Evolutionary conservation across 164 flowering plant species (phyloP).

Genomic region (Pachysandra terminalis): DNA sequence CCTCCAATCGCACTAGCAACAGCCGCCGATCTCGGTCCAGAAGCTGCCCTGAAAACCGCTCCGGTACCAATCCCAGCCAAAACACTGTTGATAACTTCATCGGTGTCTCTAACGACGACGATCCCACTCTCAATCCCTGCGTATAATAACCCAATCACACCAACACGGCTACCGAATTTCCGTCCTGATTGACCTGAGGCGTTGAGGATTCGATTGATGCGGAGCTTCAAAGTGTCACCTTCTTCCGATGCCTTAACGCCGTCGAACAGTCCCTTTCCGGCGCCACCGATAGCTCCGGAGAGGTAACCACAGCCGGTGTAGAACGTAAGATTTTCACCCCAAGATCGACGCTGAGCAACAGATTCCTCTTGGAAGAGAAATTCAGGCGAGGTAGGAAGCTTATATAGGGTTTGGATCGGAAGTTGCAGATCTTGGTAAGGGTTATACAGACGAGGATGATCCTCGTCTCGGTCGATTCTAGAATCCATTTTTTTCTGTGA

Average conservation of each 20-base stretch:
- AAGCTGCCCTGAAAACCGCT: slow-evolving; percentile 52
- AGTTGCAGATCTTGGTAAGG: slow-evolving; percentile 67
- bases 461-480: slow-evolving; percentile 1
- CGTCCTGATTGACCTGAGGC: slow-evolving; percentile 70
- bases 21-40: slow-evolving; percentile 63
- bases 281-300: slow-evolving; percentile 60
- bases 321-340: slow-evolving; percentile 89
- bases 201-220: slow-evolving; percentile 67
- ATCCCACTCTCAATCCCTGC: slow-evolving; percentile 74
- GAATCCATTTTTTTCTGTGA: slow-evolving; percentile 3
- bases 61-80: slow-evolving; percentile 67
- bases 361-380: slow-evolving; percentile 83
- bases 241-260: slow-evolving; percentile 57
- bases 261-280: slow-evolving; percentile 44
- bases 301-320: slow-evolving; percentile 84
- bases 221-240: slow-evolving; percentile 69
- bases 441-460: slow-evolving; percentile 53
- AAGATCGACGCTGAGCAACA: slow-evolving; percentile 62
- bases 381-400: slow-evolving; percentile 80
- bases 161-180: slow-evolving; percentile 57
- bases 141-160: slow-evolving; percentile 66
- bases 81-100: slow-evolving; percentile 57
- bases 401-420: slow-evolving; percentile 54
- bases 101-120: slow-evolving; percentile 38
- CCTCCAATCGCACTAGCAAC: slow-evolving; percentile 66